Base-by-base conservation (phyloP, 2,329 filamentous ascomycete species). In the Neopestalotiopsis rosae region DNA sequence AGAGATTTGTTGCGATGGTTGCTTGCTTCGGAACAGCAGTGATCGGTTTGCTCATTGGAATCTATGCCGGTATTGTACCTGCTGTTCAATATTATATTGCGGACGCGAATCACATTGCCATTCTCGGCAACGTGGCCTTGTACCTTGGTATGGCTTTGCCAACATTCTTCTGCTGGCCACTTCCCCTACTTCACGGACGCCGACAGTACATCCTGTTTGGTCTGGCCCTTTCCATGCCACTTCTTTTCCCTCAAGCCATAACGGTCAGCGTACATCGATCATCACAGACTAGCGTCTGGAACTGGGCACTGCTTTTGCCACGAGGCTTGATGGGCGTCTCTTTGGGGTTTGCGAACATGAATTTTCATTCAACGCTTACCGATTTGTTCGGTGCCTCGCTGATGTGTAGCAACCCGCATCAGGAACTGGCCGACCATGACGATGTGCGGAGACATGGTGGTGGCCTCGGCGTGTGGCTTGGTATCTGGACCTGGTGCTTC, bases 41-140 rank as follows among this genome's bases (percentile, higher is more conserved):
- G 67, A 84, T 94, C 61, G 92, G 92, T 0, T 81, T 92, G 32
- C 83, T 94, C 28, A 82, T 93, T 68, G 92, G 93, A 0, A 91
- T 94, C 28, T 95, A 94, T 76, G 90, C 91, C 67, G 93, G 92
- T 3, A 87, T 94, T 72, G 92, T 94, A 0, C 92, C 92, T n/a
- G 88, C 90, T 3, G 93, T 95, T 32, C 92, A 94, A 76, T 94
- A 94, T 77, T 90, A 90, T 74, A 88, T 95, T 71, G 89, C 89
- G 30, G 92, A 94, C 73, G 85, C 90, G 70, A 81, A 88, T 59
- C 91, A 94, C 74, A 85, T 88, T 69, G 86, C 89, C 1, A 89
- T 94, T 34, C 83, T 93, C 45, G 93, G 93, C 3, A 95, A 95
- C 73, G 91, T 92, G 17, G 86, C 89, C 32, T 87, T 94, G 66